phyloP scores from a whole-genome alignment of 2,329 filamentous ascomycete genomes.

The Fusarium agapanthi region DNA sequence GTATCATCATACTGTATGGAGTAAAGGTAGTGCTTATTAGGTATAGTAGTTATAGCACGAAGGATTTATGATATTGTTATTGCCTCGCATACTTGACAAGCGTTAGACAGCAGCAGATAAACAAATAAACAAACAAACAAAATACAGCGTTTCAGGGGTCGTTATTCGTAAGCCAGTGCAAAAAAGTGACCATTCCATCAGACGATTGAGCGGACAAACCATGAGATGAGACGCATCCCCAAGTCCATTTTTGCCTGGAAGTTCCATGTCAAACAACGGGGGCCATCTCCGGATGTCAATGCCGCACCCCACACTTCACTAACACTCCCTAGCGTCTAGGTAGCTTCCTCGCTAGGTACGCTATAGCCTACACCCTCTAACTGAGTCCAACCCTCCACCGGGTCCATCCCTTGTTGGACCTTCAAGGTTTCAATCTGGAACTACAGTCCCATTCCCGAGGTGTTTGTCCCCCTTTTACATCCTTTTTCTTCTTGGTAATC shows the following conservation, averaged over 20 bases:
- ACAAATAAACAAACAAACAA: background rate
- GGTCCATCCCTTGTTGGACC: background rate
- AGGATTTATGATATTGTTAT: background rate
- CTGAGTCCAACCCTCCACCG: background rate
- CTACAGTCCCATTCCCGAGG: constrained; percentile 9
- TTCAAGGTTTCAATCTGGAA: constrained; percentile 28
- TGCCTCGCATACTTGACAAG: background rate
- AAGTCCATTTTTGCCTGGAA: background rate
- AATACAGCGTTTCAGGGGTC: background rate
- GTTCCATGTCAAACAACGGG: constrained; percentile 17
- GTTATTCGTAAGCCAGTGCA: background rate
- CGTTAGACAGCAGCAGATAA: constrained; percentile 1
- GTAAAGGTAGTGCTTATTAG: background rate
- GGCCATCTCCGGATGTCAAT: constrained; percentile 34
- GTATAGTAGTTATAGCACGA: background rate
- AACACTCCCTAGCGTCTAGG: background rate
- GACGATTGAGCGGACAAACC: constrained; percentile 20
- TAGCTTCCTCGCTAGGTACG: background rate
- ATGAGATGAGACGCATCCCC: constrained; percentile 18
- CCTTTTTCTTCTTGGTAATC: constrained; percentile 2
- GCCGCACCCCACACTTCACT: constrained; percentile 33
- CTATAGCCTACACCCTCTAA: background rate
- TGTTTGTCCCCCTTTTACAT: constrained; percentile 22
- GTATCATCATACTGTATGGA: background rate
- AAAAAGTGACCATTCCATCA: constrained; percentile 22